Evolutionary conservation across 345 rosid species (phyloP).

Genomic region (Eucalyptus marginata): DNA sequence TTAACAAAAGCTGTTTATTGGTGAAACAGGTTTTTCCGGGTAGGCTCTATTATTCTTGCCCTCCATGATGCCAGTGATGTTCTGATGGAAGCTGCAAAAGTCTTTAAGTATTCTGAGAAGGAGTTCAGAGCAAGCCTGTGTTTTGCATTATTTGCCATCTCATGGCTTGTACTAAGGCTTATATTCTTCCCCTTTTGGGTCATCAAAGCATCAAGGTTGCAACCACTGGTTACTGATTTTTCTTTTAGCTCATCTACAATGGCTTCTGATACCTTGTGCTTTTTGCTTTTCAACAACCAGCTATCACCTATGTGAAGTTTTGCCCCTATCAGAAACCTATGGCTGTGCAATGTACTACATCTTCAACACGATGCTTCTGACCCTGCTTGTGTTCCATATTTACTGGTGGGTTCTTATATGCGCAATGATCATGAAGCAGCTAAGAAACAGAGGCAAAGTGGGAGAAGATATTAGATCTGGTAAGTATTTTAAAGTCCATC

Average conservation of each 20-base stretch:
- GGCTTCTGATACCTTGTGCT: not conserved
- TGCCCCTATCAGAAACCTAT: slow-evolving; percentile 40
- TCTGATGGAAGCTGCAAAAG: slow-evolving; percentile 88
- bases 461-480: slow-evolving; percentile 99
- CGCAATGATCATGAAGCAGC: slow-evolving; percentile 73
- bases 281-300: slow-evolving; percentile 12
- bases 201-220: slow-evolving; percentile 67
- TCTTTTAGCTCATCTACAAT: not conserved
- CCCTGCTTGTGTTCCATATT: slow-evolving; percentile 78
- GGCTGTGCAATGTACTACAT: slow-evolving; percentile 41
- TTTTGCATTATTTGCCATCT: slow-evolving; percentile 83
- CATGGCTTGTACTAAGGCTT: slow-evolving; percentile 84
- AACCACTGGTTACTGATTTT: not conserved
- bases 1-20: not conserved
- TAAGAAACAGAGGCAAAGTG: slow-evolving; percentile 78
- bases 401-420: slow-evolving; percentile 97
- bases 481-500: slow-evolving; percentile 11
- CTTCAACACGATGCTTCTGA: slow-evolving; percentile 83
- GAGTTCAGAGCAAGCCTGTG: slow-evolving; percentile 89
- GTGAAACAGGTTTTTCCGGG: slow-evolving; percentile 54
- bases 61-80: slow-evolving; percentile 93
- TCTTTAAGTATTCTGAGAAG: slow-evolving; percentile 71
- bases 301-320: slow-evolving; percentile 20
- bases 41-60: slow-evolving; percentile 77
- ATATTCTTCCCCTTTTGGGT: slow-evolving; percentile 94